A percentile compares a stretch with the other conserved stretches of the same genome.
phyloP scores from a whole-genome alignment of 192 early-diverging fungal species.

The Mortierella hygrophila region DNA sequence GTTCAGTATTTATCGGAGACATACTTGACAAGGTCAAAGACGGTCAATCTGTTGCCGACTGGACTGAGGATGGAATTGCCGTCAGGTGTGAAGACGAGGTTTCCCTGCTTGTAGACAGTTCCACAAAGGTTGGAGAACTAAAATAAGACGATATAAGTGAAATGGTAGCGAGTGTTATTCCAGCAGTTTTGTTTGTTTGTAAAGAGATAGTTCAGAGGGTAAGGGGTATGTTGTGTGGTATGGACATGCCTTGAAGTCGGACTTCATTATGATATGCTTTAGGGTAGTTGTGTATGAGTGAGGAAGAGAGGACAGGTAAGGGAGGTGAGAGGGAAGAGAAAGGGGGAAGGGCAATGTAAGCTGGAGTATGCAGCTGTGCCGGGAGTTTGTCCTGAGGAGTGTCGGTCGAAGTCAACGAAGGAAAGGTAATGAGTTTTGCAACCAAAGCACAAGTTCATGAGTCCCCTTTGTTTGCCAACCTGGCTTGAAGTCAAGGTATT shows the following conservation, averaged over 20 bases:
- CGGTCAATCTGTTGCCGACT: slow-evolving; percentile 95
- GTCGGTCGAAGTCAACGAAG: no score
- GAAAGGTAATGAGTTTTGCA: no score
- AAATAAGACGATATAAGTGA: slow-evolving; percentile 6
- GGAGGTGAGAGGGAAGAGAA: not conserved
- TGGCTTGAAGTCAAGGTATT: not conserved
- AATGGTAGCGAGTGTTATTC: slow-evolving; percentile 12
- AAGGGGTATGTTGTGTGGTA: not conserved
- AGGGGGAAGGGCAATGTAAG: no score
- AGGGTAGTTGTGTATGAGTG: not conserved
- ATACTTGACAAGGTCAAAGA: slow-evolving; percentile 96
- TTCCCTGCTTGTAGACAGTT: slow-evolving; percentile 97
- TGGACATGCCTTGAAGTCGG: slow-evolving; percentile 57
- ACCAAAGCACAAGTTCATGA: no score
- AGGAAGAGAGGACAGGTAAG: not conserved
- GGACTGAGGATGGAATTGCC: slow-evolving; percentile 94
- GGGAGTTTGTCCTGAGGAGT: no score
- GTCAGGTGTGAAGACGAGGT: slow-evolving; percentile 94
- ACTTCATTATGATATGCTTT: slow-evolving; percentile 49
- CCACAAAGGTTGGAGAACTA: slow-evolving; percentile 98
- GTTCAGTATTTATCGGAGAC: slow-evolving; percentile 12
- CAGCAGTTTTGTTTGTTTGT: not conserved
- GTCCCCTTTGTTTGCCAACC: not conserved
- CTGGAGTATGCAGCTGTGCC: no score
- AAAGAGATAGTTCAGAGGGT: not conserved